These are phyloP conservation scores for Stemphylium lycopersici DNA, from an alignment of 2,329 filamentous ascomycete genomes.

Conservation along the genomic window DNA sequence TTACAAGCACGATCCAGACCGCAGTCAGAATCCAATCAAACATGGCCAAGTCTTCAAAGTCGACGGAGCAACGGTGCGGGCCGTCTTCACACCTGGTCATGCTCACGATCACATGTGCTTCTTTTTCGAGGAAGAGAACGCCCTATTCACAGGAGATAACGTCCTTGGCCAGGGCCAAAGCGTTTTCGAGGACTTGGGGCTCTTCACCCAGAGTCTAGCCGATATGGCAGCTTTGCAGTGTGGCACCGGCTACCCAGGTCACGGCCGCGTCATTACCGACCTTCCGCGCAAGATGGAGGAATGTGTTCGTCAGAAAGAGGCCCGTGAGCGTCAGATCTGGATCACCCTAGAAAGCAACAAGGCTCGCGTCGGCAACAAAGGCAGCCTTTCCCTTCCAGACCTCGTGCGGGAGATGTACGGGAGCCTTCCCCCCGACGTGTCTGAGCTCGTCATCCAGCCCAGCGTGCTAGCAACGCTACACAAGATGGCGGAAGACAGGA, in stretches of 20 bases:
- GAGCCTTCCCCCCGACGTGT: not conserved
- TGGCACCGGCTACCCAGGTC: not conserved
- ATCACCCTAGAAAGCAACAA: not conserved
- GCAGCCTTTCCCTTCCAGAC: not conserved
- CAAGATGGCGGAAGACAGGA: not conserved
- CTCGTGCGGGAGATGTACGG: not conserved
- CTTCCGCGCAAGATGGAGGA: not conserved
- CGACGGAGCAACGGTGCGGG: constrained; percentile 49
- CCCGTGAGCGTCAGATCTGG: not conserved
- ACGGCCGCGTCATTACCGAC: not conserved
- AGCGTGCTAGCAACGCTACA: not conserved
- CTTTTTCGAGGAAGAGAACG: constrained; percentile 42
- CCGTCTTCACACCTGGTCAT: constrained; percentile 36
- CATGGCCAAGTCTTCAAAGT: constrained; percentile 48
- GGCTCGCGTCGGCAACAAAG: not conserved
- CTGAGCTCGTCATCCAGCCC: not conserved
- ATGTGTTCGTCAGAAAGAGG: not conserved
- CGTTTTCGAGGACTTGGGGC: not conserved
- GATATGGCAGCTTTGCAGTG: not conserved
- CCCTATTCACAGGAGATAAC: constrained; percentile 49
- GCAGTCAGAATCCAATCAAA: constrained; percentile 40
- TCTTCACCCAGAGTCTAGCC: not conserved
- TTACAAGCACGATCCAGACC: constrained; percentile 47
- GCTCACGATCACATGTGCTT: constrained; percentile 44
- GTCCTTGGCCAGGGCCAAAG: not conserved